Percentiles rank a stretch among this genome's conserved stretches.
These are phyloP conservation scores for Amorphotheca resinae DNA, from an alignment of 495 filamentous ascomycete species.

Conservation along the genomic window DNA sequence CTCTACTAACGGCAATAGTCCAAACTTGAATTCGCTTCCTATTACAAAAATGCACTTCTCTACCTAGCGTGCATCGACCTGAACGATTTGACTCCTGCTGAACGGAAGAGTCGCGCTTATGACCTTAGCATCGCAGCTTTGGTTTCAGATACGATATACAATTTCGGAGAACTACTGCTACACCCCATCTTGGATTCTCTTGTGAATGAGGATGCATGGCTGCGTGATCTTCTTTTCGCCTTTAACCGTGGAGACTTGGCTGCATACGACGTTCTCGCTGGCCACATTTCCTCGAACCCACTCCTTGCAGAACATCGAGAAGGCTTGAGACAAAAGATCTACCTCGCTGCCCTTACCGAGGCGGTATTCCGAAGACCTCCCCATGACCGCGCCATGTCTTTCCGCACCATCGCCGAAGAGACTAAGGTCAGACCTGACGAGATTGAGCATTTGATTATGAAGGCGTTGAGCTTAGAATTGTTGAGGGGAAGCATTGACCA, in stretches of 20 bases:
- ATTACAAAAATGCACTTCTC: slow-evolving; percentile 94
- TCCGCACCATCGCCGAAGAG: slow-evolving; percentile 73
- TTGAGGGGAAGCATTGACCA: slow-evolving; percentile 91
- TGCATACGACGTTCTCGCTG: slow-evolving; percentile 69
- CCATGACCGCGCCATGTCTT: slow-evolving; percentile 88
- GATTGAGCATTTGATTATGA: slow-evolving; percentile 98
- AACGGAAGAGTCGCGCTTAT: slow-evolving; percentile 73
- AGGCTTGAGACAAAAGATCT: slow-evolving; percentile 95
- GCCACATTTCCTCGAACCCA: slow-evolving; percentile 61
- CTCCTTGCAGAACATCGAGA: slow-evolving; percentile 66
- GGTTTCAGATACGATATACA: slow-evolving; percentile 91
- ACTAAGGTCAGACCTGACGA: slow-evolving; percentile 83
- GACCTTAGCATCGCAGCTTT: slow-evolving; percentile 87
- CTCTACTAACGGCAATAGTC: slow-evolving; percentile 29
- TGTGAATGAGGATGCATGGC: slow-evolving; percentile 49
- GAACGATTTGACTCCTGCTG: slow-evolving; percentile 51
- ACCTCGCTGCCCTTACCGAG: slow-evolving; percentile 87
- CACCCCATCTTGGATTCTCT: slow-evolving; percentile 91
- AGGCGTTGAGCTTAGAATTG: slow-evolving; percentile 84
- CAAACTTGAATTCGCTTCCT: slow-evolving; percentile 82
- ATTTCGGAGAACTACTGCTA: slow-evolving; percentile 96
- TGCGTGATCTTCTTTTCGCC: slow-evolving; percentile 86
- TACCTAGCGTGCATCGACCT: slow-evolving; percentile 96
- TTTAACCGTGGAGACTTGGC: slow-evolving; percentile 93
- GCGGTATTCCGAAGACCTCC: slow-evolving; percentile 92